Conservation (phyloP, 768 basidiomycete species). For the Flagelloscypha sp. region DNA sequence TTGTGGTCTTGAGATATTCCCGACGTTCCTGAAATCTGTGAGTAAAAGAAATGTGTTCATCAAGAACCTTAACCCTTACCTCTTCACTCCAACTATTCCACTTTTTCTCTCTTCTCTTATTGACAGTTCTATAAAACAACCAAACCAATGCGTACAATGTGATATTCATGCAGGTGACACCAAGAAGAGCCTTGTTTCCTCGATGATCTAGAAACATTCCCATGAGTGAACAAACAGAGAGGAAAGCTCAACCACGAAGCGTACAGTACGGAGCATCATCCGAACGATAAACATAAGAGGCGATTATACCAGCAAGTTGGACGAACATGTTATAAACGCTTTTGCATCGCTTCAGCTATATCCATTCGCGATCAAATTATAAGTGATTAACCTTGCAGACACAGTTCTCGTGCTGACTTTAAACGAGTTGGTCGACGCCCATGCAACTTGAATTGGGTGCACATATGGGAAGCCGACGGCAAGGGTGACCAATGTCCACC, state of each 20-base stretch:
- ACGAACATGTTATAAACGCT: slow-evolving; percentile 58
- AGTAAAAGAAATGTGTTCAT: not conserved
- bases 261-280: not conserved
- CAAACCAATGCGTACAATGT: slow-evolving; percentile 40
- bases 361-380: no score
- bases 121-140: slow-evolving; percentile 48
- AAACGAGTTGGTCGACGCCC: slow-evolving; percentile 53
- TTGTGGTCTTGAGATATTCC: slow-evolving; percentile 53
- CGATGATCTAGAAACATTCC: slow-evolving; percentile 41
- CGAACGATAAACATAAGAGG: slow-evolving; percentile 1
- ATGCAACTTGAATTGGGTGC: slow-evolving; percentile 39
- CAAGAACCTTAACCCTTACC: slow-evolving; percentile 21
- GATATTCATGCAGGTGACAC: slow-evolving; percentile 47
- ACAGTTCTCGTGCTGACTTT: slow-evolving; percentile 47
- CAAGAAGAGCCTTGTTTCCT: slow-evolving; percentile 50
- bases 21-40: slow-evolving; percentile 35
- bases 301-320: slow-evolving; percentile 44
- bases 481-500: slow-evolving; percentile 44
- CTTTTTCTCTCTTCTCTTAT: slow-evolving; percentile 36
- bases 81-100: slow-evolving; percentile 45
- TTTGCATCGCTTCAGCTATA: no score
- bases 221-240: slow-evolving; percentile 22
- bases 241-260: slow-evolving; percentile 11
- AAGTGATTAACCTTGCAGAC: slow-evolving; percentile 23
- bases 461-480: slow-evolving; percentile 45